Evolutionary conservation across 306 rosid genomes (phyloP).

Genomic region (Crataegus laevigata): DNA sequence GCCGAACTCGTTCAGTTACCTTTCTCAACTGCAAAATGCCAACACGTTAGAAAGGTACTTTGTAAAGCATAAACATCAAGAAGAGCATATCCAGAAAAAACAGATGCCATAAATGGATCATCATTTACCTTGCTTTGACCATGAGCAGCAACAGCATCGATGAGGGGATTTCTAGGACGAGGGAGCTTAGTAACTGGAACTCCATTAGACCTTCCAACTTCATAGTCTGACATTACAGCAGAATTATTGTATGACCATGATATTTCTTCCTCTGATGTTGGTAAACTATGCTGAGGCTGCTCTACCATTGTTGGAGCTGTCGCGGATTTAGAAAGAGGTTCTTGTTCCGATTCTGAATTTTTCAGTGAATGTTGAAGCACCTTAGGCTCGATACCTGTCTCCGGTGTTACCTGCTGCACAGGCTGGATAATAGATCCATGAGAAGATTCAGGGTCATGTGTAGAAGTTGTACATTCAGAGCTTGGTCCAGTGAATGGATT

Average conservation of each 20-base stretch:
- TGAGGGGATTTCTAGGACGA: constrained; percentile 64
- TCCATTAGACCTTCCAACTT: constrained; percentile 39
- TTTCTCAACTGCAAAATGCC: constrained; percentile 72
- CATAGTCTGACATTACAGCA: constrained; percentile 24
- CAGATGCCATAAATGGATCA: constrained; percentile 9
- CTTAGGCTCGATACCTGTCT: constrained; percentile 28
- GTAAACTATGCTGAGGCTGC: constrained; percentile 31
- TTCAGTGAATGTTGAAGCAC: constrained; percentile 22
- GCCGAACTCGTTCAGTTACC: constrained; percentile 63
- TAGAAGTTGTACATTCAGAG: constrained; percentile 8
- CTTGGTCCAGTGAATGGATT: constrained; percentile 30
- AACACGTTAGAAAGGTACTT: constrained; percentile 12
- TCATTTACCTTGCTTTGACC: constrained; percentile 84
- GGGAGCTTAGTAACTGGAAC: constrained; percentile 48
- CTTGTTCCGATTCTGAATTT: constrained; percentile 30
- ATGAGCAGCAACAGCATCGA: constrained; percentile 70
- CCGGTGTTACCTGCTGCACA: constrained; percentile 26
- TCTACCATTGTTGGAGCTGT: constrained; percentile 26
- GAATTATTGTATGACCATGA: constrained; percentile 29
- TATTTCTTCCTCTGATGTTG: constrained; percentile 37
- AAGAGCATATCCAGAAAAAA: constrained; percentile 1
- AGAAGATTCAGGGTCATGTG: constrained; percentile 18
- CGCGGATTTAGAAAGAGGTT: constrained; percentile 20
- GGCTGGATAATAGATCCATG: constrained; percentile 24
- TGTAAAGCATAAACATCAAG: neutral